Evolutionary conservation across 1,284 basidiomycete species (phyloP).

Genomic region (Rhodotorula sp.): DNA sequence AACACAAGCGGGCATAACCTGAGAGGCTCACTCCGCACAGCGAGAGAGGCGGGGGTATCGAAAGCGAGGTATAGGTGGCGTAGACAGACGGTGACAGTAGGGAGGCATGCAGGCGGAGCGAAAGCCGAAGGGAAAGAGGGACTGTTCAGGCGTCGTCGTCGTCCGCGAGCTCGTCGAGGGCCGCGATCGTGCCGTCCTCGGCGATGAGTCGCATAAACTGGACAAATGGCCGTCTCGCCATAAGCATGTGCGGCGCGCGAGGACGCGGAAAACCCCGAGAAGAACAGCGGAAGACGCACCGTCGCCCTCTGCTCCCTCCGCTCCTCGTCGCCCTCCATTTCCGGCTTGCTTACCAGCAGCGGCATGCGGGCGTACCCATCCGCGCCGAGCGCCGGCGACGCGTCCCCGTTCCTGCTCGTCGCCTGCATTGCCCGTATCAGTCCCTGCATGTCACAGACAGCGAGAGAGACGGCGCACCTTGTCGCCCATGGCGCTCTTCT

Average conservation of each 20-base stretch:
- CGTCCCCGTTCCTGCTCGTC: slow-evolving; percentile 54
- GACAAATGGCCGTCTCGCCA: too few relatives aligned
- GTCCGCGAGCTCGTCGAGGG: slow-evolving; percentile 25
- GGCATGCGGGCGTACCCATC: slow-evolving; percentile 66
- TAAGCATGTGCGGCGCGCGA: too few relatives aligned
- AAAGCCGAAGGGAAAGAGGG: too few relatives aligned
- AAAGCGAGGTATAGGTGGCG: too few relatives aligned
- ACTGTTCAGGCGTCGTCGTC: slow-evolving; percentile 13
- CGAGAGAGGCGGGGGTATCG: too few relatives aligned
- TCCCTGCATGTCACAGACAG: background rate
- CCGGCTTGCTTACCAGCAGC: slow-evolving; percentile 57
- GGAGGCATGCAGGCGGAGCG: background rate
- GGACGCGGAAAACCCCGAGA: background rate
- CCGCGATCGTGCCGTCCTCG: slow-evolving; percentile 29
- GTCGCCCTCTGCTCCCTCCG: slow-evolving; percentile 60
- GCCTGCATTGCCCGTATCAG: slow-evolving; percentile 33
- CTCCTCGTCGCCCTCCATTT: slow-evolving; percentile 61
- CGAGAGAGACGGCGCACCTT: slow-evolving; percentile 55
- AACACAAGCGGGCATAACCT: too few relatives aligned
- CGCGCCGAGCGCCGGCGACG: slow-evolving; percentile 56
- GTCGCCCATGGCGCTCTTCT: slow-evolving; percentile 82
- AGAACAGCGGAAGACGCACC: slow-evolving; percentile 53
- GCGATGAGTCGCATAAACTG: slow-evolving; percentile 23
- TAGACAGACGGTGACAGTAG: background rate
- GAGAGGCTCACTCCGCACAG: too few relatives aligned